A percentile compares a stretch with the other conserved stretches of the same genome.
Conservation (phyloP, 768 basidiomycete genomes). For the Termitomyces sp. region DNA sequence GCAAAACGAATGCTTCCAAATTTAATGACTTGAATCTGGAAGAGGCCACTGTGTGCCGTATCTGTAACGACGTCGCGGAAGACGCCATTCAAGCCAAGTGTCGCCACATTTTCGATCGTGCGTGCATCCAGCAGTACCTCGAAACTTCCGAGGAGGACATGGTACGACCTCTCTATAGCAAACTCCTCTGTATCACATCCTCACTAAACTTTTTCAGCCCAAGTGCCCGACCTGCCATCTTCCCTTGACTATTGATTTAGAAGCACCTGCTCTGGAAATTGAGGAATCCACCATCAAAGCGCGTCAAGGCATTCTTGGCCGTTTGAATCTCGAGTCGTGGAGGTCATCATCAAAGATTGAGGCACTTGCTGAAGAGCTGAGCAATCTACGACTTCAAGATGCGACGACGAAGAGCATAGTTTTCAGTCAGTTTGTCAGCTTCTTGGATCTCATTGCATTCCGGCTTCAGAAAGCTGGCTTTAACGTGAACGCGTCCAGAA, state of each 20-base stretch:
- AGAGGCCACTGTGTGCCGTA: conserved; percentile 83
- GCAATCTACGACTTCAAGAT: conserved; percentile 77
- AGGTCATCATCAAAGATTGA: conserved; percentile 97
- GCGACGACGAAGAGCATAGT: conserved; percentile 94
- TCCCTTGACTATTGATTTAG: conserved; percentile 90
- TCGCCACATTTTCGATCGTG: conserved; percentile 91
- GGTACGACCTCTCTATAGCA: conserved; percentile 31
- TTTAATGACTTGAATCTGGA: conserved; percentile 54
- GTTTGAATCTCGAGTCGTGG: conserved; percentile 86
- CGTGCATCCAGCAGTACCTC: conserved; percentile 93
- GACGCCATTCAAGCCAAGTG: conserved; percentile 95
- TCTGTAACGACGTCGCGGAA: conserved; percentile 97
- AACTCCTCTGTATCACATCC: not conserved
- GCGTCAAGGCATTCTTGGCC: conserved; percentile 90
- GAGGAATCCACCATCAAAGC: conserved; percentile 47
- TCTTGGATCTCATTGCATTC: conserved; percentile 90
- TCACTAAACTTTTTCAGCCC: conserved; percentile 42
- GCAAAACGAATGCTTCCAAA: conserved; percentile 67
- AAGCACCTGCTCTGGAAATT: conserved; percentile 85
- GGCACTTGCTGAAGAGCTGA: conserved; percentile 90
- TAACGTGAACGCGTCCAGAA: conserved; percentile 43
- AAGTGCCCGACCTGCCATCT: conserved; percentile 94
- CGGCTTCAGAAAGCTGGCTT: conserved; percentile 91
- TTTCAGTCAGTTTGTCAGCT: conserved; percentile 93
- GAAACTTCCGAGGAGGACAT: conserved; percentile 62